Percentiles rank a stretch among this genome's conserved stretches.
phyloP scores from a whole-genome alignment of 2,329 filamentous ascomycete genomes.

The Phyllosticta paracitricarpa region DNA sequence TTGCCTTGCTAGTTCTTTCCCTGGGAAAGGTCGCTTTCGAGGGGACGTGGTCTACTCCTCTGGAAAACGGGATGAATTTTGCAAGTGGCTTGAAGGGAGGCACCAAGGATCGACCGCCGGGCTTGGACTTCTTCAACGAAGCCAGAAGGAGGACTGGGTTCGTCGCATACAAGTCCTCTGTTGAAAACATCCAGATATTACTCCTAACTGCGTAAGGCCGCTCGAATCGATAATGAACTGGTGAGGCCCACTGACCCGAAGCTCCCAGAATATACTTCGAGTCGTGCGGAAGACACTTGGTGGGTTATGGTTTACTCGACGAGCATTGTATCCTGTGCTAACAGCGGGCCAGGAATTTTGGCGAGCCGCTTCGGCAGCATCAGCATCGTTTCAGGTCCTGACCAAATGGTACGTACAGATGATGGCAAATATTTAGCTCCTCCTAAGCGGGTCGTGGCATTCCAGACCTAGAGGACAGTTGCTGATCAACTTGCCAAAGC shows the following conservation, averaged over 20 bases:
- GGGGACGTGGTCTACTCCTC: constrained; percentile 39
- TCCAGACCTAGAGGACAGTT: background rate
- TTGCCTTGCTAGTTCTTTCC: constrained; percentile 49
- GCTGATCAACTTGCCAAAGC: constrained; percentile 7
- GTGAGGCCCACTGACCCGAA: background rate
- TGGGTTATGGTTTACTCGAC: constrained; percentile 23
- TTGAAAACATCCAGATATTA: constrained; percentile 51
- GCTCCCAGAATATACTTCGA: constrained; percentile 38
- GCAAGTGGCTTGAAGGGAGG: constrained; percentile 46
- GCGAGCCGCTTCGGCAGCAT: constrained; percentile 47
- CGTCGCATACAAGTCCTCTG: constrained; percentile 42
- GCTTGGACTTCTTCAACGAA: constrained; percentile 52
- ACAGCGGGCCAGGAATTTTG: constrained; percentile 45
- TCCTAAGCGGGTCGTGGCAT: background rate
- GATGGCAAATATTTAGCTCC: background rate
- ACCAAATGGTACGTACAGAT: constrained; percentile 40
- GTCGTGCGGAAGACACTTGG: constrained; percentile 42
- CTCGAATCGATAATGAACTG: background rate
- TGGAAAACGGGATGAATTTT: constrained; percentile 26
- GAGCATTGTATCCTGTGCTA: background rate
- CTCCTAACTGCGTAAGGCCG: constrained; percentile 43
- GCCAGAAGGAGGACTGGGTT: constrained; percentile 51
- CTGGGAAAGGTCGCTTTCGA: constrained; percentile 50
- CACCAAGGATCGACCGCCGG: constrained; percentile 41
- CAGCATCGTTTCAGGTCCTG: constrained; percentile 47